A percentile compares a stretch with the other conserved stretches of the same genome.
Evolutionary conservation across 495 filamentous ascomycete species (phyloP).

Genomic region (Neurospora tetrasperma): DNA sequence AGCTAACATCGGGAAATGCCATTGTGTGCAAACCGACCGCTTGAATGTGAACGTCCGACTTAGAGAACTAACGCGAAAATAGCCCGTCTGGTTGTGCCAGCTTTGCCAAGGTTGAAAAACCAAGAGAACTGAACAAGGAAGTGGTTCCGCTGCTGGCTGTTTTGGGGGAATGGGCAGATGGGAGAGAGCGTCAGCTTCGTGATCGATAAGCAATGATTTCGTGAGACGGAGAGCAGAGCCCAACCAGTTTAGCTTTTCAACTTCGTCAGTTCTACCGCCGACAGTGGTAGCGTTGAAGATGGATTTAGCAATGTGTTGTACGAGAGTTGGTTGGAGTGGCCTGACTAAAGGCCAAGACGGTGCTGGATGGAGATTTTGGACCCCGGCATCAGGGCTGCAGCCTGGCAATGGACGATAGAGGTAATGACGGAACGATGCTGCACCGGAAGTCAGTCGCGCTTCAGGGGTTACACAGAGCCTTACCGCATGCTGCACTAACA

Average conservation of each 20-base stretch:
- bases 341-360: neutral
- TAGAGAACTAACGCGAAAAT: neutral
- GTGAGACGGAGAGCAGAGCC: constrained; percentile 13
- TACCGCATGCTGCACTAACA: neutral
- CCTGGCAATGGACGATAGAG: neutral
- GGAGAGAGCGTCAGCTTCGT: neutral
- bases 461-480: neutral
- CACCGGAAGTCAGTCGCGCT: neutral
- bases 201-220: neutral
- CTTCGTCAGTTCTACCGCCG: neutral
- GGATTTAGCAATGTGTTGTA: neutral
- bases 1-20: constrained; percentile 43
- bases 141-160: neutral
- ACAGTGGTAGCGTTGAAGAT: neutral
- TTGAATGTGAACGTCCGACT: neutral
- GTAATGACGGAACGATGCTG: neutral
- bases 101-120: neutral
- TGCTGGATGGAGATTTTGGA: neutral
- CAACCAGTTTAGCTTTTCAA: constrained; percentile 12
- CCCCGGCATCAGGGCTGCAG: neutral
- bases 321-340: neutral
- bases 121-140: neutral
- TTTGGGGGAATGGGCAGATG: neutral
- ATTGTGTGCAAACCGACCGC: constrained; percentile 21
- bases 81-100: neutral